Base-by-base conservation (phyloP, 2,329 filamentous ascomycete species). In the Camptophora hylomeconis region DNA sequence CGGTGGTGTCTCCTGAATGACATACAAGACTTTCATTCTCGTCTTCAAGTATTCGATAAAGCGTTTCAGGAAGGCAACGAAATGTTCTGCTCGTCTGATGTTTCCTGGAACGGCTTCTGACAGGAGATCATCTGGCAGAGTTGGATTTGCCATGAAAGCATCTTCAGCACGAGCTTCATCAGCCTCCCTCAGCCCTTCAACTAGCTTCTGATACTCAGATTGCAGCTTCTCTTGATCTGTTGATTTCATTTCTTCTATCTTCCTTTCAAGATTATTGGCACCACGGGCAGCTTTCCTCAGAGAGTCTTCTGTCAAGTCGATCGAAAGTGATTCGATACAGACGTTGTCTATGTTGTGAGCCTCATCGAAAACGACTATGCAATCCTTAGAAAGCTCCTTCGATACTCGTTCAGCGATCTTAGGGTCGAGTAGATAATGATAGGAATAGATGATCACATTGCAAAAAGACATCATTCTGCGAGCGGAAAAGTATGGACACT, bases 301-400 rank as follows among this genome's bases (percentile, higher is more conserved):
- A 0, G 87, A 94, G 44, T 95, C 89, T 50, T 98, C 86, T 0
- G 87, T 95, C 33, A 98, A 72, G 47, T 98, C 89, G 22, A 93
- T 95, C 49, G 89, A 98, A 8, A 95, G 61, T 2, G 89, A 87
- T 50, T 98, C 89, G 42, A 98, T 98, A 52, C 92, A 98, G 35
- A 98, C 89, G 50, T 98, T 98, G 65, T 98, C 89, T 45, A 98
- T 98, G 49, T 98, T 98, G 60, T 98, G 89, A 9, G 89, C 89
- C 55, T 98, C 89, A 48, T 98, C 89, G 41, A 98, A 98, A 3
- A 98, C 89, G 12, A 98, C 82, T 29, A 98, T 98, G 52, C 86
- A 94, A 53, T 98, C 92, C 45, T 94, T 94, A 0, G 89, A 94
- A 7, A 98, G 71, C 48, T 98, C 89, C 53, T 80, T 84, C 0